Evolutionary conservation across 257 asterid species (phyloP).

Genomic region (Verbena officinalis): DNA sequence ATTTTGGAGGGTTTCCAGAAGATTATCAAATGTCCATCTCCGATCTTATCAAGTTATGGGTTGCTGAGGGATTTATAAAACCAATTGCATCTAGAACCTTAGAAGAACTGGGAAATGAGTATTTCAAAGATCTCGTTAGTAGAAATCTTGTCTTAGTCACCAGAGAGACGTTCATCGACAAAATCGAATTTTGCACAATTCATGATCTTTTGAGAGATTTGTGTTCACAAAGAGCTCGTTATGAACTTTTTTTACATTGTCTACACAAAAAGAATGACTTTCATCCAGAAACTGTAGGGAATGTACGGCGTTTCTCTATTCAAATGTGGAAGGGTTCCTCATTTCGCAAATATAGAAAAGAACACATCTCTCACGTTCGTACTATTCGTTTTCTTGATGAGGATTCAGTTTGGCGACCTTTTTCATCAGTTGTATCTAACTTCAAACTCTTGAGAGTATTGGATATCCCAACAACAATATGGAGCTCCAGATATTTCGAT

Average conservation of each 20-base stretch:
- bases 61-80: not conserved
- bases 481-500: not conserved
- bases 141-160: no score
- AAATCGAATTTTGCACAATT: no score
- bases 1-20: not conserved
- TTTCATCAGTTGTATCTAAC: no score
- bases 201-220: no score
- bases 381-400: not conserved
- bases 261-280: no score
- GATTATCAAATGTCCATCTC: not conserved
- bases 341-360: no score
- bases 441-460: not conserved
- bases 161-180: no score
- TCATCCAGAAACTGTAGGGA: not conserved
- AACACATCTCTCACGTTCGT: not conserved
- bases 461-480: not conserved
- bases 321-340: not conserved
- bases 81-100: not conserved
- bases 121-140: not conserved
- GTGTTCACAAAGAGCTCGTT: not conserved
- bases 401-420: not conserved
- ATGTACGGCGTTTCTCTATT: not conserved
- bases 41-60: not conserved
- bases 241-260: not conserved
- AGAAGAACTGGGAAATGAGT: no score